These are phyloP conservation scores for Aspergillus sclerotioniger DNA, from an alignment of 495 filamentous ascomycete genomes.

Conservation along the genomic window DNA sequence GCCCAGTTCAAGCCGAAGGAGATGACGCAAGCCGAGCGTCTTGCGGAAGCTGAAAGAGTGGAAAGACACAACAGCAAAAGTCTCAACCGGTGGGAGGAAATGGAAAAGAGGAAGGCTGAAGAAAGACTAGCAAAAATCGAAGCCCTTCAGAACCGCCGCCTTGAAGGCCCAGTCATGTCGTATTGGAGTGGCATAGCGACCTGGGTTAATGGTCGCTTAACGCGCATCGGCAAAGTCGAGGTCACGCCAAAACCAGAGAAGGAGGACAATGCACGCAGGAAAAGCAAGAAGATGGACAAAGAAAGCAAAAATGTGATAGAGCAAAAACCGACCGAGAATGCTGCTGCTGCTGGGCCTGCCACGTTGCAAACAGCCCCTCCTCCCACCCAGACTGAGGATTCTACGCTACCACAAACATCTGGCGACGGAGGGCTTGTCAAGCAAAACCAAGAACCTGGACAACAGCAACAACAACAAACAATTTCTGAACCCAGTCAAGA, in stretches of 20 bases:
- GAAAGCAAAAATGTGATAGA: conserved; percentile 29
- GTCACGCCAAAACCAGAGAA: conserved; percentile 50
- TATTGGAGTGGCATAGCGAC: conserved; percentile 89
- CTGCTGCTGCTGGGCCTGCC: conserved; percentile 15
- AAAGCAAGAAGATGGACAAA: conserved; percentile 38
- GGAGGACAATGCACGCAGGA: conserved; percentile 31
- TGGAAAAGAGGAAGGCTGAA: conserved; percentile 80
- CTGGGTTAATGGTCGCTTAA: conserved; percentile 72
- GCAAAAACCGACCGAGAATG: conserved; percentile 21
- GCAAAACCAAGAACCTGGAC: conserved; percentile 10
- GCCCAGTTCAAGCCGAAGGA: conserved; percentile 70
- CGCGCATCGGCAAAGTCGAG: conserved; percentile 67
- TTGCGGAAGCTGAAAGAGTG: conserved; percentile 77
- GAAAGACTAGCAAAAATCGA: conserved; percentile 77
- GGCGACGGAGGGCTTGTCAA: conserved; percentile 7
- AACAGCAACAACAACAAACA: conserved; percentile 4
- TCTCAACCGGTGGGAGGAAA: conserved; percentile 90
- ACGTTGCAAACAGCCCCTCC: conserved; percentile 12
- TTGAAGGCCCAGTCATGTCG: conserved; percentile 86
- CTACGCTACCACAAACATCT: conserved; percentile 9
- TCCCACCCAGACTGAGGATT: background rate
- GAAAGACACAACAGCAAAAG: conserved; percentile 87
- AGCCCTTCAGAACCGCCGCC: conserved; percentile 76
- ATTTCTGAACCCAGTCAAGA: background rate
- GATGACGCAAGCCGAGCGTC: conserved; percentile 86